Evolutionary conservation across 345 rosid species (phyloP).

Genomic region (Arabis hirsuta): DNA sequence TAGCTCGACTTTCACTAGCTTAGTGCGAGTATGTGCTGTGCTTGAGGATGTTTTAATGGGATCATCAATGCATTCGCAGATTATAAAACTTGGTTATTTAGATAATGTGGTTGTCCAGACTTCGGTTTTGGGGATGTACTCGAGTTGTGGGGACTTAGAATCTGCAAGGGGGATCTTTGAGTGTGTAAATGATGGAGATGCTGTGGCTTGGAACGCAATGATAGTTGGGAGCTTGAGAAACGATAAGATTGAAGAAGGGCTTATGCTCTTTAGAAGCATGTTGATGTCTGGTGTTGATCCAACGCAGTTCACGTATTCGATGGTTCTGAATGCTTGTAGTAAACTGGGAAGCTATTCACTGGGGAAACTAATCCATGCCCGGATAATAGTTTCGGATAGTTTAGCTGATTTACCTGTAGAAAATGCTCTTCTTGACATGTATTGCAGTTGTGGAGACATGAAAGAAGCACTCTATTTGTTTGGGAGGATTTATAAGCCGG

Average conservation of each 20-base stretch:
- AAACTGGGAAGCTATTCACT: constrained; percentile 49
- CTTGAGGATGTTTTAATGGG: constrained; percentile 60
- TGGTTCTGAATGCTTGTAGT: constrained; percentile 71
- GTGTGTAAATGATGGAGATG: constrained; percentile 58
- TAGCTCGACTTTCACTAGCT: constrained; percentile 70
- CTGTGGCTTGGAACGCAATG: constrained; percentile 75
- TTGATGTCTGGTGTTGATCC: constrained; percentile 57
- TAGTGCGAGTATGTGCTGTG: constrained; percentile 62
- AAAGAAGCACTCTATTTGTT: constrained; percentile 54
- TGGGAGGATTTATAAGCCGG: constrained; percentile 49
- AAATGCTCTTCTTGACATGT: constrained; percentile 89
- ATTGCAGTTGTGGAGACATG: constrained; percentile 63
- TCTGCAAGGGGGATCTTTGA: constrained; percentile 61
- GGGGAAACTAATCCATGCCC: constrained; percentile 67
- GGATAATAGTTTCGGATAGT: constrained; percentile 49
- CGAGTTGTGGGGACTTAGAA: constrained; percentile 62
- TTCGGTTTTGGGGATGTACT: constrained; percentile 76
- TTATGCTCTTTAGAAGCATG: constrained; percentile 56
- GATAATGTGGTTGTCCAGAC: constrained; percentile 67
- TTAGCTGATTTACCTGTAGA: constrained; percentile 67
- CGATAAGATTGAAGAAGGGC: constrained; percentile 52
- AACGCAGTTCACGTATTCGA: constrained; percentile 69
- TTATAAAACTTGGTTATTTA: constrained; percentile 53
- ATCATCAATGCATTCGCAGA: constrained; percentile 56
- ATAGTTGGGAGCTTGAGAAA: constrained; percentile 74